Percentiles rank a stretch among this genome's conserved stretches.
These are phyloP conservation scores for Alternaria novae-zelandiae DNA, from an alignment of 2,329 filamentous ascomycete genomes.

Conservation along the genomic window DNA sequence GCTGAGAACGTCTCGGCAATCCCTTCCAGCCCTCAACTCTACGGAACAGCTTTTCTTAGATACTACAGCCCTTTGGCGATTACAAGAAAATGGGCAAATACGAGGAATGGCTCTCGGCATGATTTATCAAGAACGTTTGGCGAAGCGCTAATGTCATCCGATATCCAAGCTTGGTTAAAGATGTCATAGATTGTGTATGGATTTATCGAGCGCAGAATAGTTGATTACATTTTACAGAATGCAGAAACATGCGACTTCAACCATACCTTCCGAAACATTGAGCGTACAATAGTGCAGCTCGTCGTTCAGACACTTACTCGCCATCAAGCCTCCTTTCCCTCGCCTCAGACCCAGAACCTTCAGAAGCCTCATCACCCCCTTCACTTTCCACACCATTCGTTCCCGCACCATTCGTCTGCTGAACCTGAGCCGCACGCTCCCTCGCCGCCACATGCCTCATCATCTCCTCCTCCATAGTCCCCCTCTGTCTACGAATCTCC, in stretches of 20 bases:
- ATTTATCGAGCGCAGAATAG: background rate
- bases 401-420: background rate
- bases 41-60: too few species aligned
- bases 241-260: background rate
- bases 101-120: background rate
- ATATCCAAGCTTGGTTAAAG: background rate
- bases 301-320: background rate
- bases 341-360: background rate
- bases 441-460: background rate
- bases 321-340: background rate
- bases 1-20: background rate
- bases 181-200: background rate
- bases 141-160: background rate
- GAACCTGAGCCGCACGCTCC: background rate
- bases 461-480: background rate
- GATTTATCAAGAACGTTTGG: background rate
- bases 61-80: background rate
- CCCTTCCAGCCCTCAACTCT: too few species aligned
- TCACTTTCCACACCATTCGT: background rate
- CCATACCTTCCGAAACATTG: background rate
- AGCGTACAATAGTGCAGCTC: background rate
- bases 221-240: accelerated
- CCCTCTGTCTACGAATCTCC: background rate
- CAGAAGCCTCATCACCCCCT: background rate
- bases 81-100: background rate